phyloP scores from a whole-genome alignment of 441 rosid species.

The Populus hybrid region DNA sequence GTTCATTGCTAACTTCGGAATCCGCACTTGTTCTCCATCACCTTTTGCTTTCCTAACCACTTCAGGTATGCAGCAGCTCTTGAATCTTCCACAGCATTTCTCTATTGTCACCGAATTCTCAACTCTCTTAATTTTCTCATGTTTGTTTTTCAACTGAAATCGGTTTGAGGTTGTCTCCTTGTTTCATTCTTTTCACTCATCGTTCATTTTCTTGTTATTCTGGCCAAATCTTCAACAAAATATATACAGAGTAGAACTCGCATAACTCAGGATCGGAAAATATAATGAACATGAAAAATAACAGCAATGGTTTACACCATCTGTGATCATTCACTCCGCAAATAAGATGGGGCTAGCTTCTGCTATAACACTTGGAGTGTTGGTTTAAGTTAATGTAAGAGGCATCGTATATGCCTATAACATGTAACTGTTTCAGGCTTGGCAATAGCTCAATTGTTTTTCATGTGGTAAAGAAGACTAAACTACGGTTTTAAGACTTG shows the following conservation, averaged over 20 bases:
- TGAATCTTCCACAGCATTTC: background rate
- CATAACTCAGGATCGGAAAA: background rate
- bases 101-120: too few species aligned
- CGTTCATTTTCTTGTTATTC: background rate
- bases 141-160: background rate
- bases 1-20: slow-evolving; percentile 8
- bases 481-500: too few species aligned
- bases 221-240: background rate
- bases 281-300: background rate
- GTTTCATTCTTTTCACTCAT: background rate
- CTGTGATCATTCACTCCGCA: background rate
- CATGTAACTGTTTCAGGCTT: background rate
- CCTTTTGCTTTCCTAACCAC: background rate
- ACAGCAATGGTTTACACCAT: background rate
- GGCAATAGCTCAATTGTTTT: background rate
- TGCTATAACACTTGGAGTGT: background rate
- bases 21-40: slow-evolving; percentile 6
- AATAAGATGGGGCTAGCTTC: background rate
- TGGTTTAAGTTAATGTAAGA: background rate
- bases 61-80: slow-evolving; percentile 16
- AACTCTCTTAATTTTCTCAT: background rate
- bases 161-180: background rate
- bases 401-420: too few species aligned
- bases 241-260: background rate
- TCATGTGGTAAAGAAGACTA: background rate